A percentile compares a stretch with the other conserved stretches of the same genome.
Conservation (phyloP, 805 yeast species). For the Lipomyces yamadae region DNA sequence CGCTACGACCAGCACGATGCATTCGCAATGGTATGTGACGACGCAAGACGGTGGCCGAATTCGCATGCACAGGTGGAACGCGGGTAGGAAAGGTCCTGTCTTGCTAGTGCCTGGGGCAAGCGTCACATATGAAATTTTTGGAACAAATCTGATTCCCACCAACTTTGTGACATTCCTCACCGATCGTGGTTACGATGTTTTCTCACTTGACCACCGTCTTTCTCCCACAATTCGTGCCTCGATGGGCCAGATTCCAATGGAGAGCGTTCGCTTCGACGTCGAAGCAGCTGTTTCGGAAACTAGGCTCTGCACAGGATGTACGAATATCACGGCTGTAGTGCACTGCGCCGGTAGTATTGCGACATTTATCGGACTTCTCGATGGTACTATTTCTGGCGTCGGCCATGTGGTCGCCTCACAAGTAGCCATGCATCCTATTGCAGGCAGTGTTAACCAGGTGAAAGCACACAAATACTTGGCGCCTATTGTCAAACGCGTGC, state of each 20-base stretch:
- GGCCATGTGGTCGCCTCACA: neutral
- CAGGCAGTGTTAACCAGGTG: neutral
- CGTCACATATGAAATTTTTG: neutral
- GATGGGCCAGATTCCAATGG: neutral
- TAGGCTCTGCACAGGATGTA: neutral
- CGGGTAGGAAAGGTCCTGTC: neutral
- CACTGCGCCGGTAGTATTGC: constrained; percentile 1
- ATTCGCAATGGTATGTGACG: neutral
- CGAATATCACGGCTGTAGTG: neutral
- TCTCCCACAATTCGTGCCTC: neutral
- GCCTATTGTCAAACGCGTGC: neutral
- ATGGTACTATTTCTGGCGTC: neutral
- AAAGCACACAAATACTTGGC: neutral
- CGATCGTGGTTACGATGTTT: neutral
- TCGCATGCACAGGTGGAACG: constrained; percentile 1
- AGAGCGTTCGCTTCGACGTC: constrained; percentile 1
- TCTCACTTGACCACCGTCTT: neutral
- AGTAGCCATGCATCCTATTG: neutral
- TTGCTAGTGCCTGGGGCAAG: constrained; percentile 1
- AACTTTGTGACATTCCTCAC: constrained; percentile 1
- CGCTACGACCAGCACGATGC: neutral
- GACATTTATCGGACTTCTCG: neutral
- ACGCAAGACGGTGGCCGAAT: neutral
- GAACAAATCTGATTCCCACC: neutral
- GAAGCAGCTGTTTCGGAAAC: neutral